A percentile compares a stretch with the other conserved stretches of the same genome.
These are phyloP conservation scores for Claviceps arundinis DNA, from an alignment of 2,329 filamentous ascomycete species.

Conservation along the genomic window DNA sequence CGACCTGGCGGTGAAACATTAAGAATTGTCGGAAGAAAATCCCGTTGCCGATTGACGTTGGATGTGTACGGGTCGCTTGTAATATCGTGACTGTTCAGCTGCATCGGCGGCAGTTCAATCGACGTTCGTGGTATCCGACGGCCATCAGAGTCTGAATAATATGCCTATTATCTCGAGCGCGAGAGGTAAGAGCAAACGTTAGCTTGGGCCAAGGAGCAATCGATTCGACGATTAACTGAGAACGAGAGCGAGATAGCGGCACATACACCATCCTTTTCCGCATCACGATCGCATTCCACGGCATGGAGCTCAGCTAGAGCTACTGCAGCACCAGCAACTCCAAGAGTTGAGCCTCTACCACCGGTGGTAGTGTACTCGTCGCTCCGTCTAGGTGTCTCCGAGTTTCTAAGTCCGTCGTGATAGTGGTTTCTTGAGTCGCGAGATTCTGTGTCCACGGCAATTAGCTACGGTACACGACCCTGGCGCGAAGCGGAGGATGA, in stretches of 20 bases:
- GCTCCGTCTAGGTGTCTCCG: conserved; percentile 53
- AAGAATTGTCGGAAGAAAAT: conserved; percentile 72
- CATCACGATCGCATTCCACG: conserved; percentile 62
- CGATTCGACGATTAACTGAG: conserved; percentile 12
- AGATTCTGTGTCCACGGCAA: conserved; percentile 27
- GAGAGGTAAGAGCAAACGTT: conserved; percentile 2
- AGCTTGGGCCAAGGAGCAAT: background rate
- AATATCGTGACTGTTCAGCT: conserved; percentile 42
- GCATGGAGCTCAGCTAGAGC: conserved; percentile 72
- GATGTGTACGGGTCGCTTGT: conserved; percentile 62
- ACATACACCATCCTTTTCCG: conserved; percentile 66
- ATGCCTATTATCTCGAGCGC: conserved; percentile 33
- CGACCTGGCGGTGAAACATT: conserved; percentile 72
- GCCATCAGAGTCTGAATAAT: conserved; percentile 58
- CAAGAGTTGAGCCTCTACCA: conserved; percentile 28
- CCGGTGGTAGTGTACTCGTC: conserved; percentile 53
- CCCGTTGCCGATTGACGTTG: conserved; percentile 42
- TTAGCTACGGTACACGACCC: background rate
- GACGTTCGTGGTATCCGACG: conserved; percentile 50
- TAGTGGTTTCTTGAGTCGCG: conserved; percentile 38
- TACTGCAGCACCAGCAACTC: conserved; percentile 61
- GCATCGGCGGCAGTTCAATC: conserved; percentile 61
- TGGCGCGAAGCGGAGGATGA: conserved; percentile 17
- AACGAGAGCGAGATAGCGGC: conserved; percentile 11
- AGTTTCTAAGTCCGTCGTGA: conserved; percentile 51